These are phyloP conservation scores for Leccinum subrobustum DNA, from an alignment of 1,284 basidiomycete genomes.

Conservation along the genomic window DNA sequence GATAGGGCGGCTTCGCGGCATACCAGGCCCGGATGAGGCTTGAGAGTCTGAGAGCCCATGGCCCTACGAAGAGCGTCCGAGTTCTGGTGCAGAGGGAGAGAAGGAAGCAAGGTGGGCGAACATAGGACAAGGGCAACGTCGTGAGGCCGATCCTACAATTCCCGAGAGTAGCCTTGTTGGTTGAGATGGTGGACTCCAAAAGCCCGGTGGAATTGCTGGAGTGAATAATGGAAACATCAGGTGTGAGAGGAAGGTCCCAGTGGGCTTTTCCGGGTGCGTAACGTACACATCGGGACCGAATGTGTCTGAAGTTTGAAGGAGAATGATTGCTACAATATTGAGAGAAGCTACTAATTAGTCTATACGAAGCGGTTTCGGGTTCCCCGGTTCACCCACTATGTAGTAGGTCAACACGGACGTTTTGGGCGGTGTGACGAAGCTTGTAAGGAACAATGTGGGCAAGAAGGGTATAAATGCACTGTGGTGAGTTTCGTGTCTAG, in stretches of 20 bases:
- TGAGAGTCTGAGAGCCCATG: slow-evolving; percentile 10
- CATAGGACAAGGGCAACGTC: slow-evolving; percentile 42
- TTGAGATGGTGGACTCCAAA: slow-evolving; percentile 44
- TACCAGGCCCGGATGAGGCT: slow-evolving; percentile 38
- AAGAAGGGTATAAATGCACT: too few species aligned
- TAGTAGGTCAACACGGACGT: too few species aligned
- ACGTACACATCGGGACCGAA: slow-evolving; percentile 25
- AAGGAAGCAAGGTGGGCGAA: slow-evolving; percentile 24
- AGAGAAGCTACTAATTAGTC: too few species aligned
- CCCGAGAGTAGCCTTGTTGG: slow-evolving; percentile 39
- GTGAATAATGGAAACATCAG: slow-evolving; percentile 52
- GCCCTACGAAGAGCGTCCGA: slow-evolving; percentile 9
- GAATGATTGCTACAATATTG: too few species aligned
- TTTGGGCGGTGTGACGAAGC: too few species aligned
- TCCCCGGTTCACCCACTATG: too few species aligned
- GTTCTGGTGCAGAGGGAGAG: background rate
- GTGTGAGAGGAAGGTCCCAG: slow-evolving; percentile 40
- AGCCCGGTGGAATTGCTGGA: slow-evolving; percentile 56
- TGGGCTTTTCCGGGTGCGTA: slow-evolving; percentile 33
- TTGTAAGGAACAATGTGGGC: too few species aligned
- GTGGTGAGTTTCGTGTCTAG: too few species aligned
- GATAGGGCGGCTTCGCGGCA: slow-evolving; percentile 42
- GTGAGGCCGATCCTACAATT: slow-evolving; percentile 41
- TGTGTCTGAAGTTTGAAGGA: slow-evolving; percentile 4
- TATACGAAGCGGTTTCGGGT: too few species aligned